Percentiles rank a stretch among this genome's conserved stretches.
phyloP scores from a whole-genome alignment of 345 rosid genomes.

The Cardamine chenopodiifolia region DNA sequence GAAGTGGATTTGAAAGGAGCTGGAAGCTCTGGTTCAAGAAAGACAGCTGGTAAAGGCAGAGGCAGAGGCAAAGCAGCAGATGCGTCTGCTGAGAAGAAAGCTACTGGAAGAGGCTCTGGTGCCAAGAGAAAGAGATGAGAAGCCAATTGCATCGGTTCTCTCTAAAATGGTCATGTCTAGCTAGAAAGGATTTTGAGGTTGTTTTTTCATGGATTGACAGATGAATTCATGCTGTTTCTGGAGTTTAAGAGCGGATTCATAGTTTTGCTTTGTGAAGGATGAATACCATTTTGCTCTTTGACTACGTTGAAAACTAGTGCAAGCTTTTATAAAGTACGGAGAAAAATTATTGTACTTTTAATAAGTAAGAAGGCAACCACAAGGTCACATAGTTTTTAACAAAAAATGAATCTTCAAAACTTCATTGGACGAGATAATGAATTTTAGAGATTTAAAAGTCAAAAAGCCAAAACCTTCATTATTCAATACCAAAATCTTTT shows the following conservation, averaged over 20 bases:
- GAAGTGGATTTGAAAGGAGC: constrained; percentile 71
- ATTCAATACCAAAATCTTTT: neutral
- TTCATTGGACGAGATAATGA: too few relatives aligned
- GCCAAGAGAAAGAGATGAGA: constrained; percentile 72
- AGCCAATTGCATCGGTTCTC: neutral
- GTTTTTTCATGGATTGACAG: neutral
- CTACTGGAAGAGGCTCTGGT: constrained; percentile 67
- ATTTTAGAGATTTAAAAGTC: too few relatives aligned
- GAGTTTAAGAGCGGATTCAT: neutral
- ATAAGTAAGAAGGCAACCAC: neutral
- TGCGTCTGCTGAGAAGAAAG: constrained; percentile 55
- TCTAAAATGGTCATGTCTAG: constrained; percentile 7
- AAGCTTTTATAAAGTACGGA: neutral
- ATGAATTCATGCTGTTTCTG: neutral
- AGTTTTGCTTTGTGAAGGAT: constrained; percentile 13
- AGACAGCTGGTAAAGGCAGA: constrained; percentile 46
- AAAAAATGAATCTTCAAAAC: neutral
- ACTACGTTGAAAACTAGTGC: neutral
- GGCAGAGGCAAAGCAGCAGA: constrained; percentile 52
- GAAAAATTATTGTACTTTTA: neutral
- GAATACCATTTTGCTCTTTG: neutral
- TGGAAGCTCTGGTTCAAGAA: constrained; percentile 55
- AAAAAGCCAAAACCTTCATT: neutral
- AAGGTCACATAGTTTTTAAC: neutral
- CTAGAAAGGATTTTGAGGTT: neutral